Conservation (phyloP, 176 grass and related monocot genomes). For the Rhipidocladum racemiflorum region DNA sequence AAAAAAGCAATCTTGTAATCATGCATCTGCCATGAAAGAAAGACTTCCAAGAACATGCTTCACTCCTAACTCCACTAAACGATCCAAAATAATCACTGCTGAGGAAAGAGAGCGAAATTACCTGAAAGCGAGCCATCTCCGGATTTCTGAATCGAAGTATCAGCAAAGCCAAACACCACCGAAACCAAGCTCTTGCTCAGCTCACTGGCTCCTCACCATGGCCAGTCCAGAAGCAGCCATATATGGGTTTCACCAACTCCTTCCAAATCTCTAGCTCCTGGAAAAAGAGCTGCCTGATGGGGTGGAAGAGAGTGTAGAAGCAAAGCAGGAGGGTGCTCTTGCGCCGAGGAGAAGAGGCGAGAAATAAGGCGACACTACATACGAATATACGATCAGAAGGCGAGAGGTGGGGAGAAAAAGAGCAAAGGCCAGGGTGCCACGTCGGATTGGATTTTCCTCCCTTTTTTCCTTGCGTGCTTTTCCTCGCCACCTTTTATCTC, state of each 20-base stretch:
- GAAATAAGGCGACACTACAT: constrained; percentile 3
- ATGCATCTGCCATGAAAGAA: neutral
- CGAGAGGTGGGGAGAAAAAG: constrained; percentile 46
- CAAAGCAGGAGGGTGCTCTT: neutral
- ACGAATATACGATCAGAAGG: neutral
- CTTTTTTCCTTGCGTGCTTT: neutral
- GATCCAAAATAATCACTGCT: neutral
- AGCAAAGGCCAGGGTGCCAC: constrained; percentile 40
- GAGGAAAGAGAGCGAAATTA: neutral
- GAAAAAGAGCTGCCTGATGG: neutral
- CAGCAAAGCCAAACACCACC: neutral
- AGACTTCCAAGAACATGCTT: neutral
- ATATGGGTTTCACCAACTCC: neutral
- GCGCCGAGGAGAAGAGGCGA: neutral
- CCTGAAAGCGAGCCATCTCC: constrained; percentile 43
- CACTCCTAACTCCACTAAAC: neutral
- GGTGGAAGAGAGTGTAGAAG: neutral
- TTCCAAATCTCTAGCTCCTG: no score
- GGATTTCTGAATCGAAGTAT: neutral
- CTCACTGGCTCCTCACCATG: neutral
- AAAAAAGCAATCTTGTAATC: neutral
- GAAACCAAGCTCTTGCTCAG: neutral
- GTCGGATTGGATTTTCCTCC: constrained; percentile 48
- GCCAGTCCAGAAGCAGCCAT: neutral
- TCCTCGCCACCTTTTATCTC: constrained; percentile 4